Base-by-base conservation (phyloP, 2,329 filamentous ascomycete genomes). In the Dryadomyces quercus-mongolicae region DNA sequence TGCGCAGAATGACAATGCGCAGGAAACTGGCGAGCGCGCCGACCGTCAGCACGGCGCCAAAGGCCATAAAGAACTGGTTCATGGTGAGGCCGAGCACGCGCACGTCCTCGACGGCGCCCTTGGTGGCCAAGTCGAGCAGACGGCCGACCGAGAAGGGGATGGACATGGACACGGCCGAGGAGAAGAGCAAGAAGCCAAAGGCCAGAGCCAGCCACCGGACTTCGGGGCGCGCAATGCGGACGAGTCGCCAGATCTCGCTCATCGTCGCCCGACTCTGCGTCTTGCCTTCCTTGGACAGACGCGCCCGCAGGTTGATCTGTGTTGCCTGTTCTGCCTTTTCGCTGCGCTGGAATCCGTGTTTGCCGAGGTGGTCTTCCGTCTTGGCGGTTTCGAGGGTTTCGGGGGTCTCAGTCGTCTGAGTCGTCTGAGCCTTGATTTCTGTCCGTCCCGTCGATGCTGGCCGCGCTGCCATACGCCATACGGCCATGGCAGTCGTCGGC, bases 111-210 rank as follows among this genome's bases (percentile, higher is more conserved):
- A 75, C 74, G 9, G 80, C 73, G 44, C 80, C 76, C 63, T 90
- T 86, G 10, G 90, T 94, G 9, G 92, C 89, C 53, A 93, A 81
- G 69, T 98, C 93, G 67, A 98, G 74, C 58, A 98, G 95, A 66
- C 91, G 92, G 55, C 93, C 93, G 60, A 98, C 95, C 0, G 91
- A 95, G 66, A 96, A 95, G 1, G 93, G 93, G 56, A 98, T 88
- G 2, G 89, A 91, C 86, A 98, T 95, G 55, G 91, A 95, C 61
- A 98, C 90, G 52, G 83, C 80, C 4, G 92, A 97, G 16, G 92
- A 96, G 58, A 96, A 77, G 56, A 98, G 76, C 51, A 98, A 76
- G 65, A 95, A 86, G 54, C 86, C 67, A 66, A 97, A 92, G 3
- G 94, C 94, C 59, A 86, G 69, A 7, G 75, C 77, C 16, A 98